Evolutionary conservation across 306 rosid species (phyloP), one percentile per base, ranked within the genome.

Genomic region (Prunus davidiana): DNA sequence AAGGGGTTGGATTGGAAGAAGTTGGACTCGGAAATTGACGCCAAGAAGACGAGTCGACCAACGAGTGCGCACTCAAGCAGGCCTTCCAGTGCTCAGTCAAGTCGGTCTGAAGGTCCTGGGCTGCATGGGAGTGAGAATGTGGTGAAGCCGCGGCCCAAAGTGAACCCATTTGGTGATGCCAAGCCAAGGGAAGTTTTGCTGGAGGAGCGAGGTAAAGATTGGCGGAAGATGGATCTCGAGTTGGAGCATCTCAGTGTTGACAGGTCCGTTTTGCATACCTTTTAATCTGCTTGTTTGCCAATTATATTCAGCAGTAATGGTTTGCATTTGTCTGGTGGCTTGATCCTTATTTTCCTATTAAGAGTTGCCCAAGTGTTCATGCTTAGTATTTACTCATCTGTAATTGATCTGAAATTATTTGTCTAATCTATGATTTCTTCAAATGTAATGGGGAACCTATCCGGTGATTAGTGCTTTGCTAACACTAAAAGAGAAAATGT

Each of bases 1-100:
- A 92, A 92, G 82, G 99, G 99, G 13, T 79, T 87, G 84, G 96
- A 96, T 81, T 96, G 96, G 96, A 96, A 92, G 88, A 91, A 96
- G 87, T 34, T 81, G 69, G 99, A 96, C 63, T 88, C 87, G 1
- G 97, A 92, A 54, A 81, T 89, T 75, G 99, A 91, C 41, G 91
- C 97, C 5, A 96, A 96, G 84, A 95, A 87, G 81, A 82, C 88
- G 0, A 92, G 97, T 76, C 79, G 93, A 73, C 97, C 99, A 6
- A 82, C 97, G 1, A 96, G 99, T 81, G 83, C 93, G 1, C 97
- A 89, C 20, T 96, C 99, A 0, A 87, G 93, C 85, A 83, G 99
- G 82, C 98, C 99, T 70, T 88, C 99, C 0, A 96, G 99, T 77
- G 95, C 97, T 12, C 97, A 95, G 14, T 94, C 98, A 2, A 89